Evolutionary conservation across 2,329 filamentous ascomycete species (phyloP), one percentile per base, ranked within the genome.

Genomic region (Aplosporella prunicola): DNA sequence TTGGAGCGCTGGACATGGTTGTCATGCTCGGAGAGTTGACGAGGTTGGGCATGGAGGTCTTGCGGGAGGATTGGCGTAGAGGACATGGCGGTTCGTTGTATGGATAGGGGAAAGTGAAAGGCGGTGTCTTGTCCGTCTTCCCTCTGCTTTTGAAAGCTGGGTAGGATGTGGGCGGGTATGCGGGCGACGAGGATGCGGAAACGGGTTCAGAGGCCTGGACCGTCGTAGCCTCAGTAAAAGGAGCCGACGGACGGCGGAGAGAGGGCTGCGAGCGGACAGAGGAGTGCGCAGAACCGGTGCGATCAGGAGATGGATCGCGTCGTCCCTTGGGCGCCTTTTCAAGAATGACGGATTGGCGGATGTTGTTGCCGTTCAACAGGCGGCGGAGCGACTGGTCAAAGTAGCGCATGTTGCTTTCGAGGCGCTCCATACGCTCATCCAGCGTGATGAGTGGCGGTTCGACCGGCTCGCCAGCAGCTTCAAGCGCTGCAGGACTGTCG

Each of bases 281-380:
- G 27, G 42, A 33, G 29, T 46, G 45, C 16, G 47, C 44, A 17
- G 47, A 47, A 26, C 47, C 34, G 5, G 39, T 25, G 24, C 13
- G 41, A 37, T 7, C 53, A 57, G 0, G 50, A 48, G 32, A 51
- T 57, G 53, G 50, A 10, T 34, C 43, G 8, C 54, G 51, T 1
- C 54, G 47, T 10, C 49, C 56, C 29, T 51, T 53, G 4, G 58
- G 57, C 23, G 56, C 51, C 15, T 55, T 57, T 32, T 58, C 56
- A 8, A 61, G 51, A 25, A 61, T 57, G 40, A 61, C 58, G 34
- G 57, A 60, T 42, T 60, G 56, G 4, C 53, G 53, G n/a, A n/a
- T n/a, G 29, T 55, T 55, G 40, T 44, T 57, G 42, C 51, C 53
- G 6, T 52, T 50, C 8, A 54, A 55, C 15, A 60, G 40, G 17